Conservation (phyloP, 2,329 filamentous ascomycete species). For the Beauveria sp. region DNA sequence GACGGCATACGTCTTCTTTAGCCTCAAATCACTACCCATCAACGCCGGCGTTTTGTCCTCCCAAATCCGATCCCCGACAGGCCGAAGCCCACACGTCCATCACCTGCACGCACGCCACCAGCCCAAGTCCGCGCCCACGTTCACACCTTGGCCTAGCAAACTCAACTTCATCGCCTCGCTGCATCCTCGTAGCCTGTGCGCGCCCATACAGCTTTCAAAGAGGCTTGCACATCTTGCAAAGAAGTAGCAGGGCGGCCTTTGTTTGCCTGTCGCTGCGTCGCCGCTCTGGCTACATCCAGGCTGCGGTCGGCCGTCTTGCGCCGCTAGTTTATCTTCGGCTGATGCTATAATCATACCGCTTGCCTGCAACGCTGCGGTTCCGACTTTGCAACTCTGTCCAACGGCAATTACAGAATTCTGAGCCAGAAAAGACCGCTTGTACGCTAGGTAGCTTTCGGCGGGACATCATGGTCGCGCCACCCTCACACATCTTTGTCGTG, state of each 20-base stretch:
- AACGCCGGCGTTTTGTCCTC: background rate
- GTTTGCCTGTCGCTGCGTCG: background rate
- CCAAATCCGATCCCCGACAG: conserved; percentile 6
- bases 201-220: background rate
- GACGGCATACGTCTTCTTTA: background rate
- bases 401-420: background rate
- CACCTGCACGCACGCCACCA: conserved; percentile 1
- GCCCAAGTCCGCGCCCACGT: background rate
- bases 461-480: conserved; percentile 32
- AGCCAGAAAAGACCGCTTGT: background rate
- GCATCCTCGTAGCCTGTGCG: background rate
- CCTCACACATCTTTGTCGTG: conserved; percentile 37
- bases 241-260: background rate
- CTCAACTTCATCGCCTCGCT: background rate
- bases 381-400: background rate
- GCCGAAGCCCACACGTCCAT: background rate
- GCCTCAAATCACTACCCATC: background rate
- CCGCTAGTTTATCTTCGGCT: background rate
- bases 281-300: background rate
- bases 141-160: background rate
- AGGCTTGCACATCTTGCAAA: background rate
- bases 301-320: background rate
- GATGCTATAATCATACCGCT: background rate
- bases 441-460: background rate
- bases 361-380: background rate